phyloP scores from a whole-genome alignment of 108 stramenopile genomes.

The Schizochytrium sp. region DNA sequence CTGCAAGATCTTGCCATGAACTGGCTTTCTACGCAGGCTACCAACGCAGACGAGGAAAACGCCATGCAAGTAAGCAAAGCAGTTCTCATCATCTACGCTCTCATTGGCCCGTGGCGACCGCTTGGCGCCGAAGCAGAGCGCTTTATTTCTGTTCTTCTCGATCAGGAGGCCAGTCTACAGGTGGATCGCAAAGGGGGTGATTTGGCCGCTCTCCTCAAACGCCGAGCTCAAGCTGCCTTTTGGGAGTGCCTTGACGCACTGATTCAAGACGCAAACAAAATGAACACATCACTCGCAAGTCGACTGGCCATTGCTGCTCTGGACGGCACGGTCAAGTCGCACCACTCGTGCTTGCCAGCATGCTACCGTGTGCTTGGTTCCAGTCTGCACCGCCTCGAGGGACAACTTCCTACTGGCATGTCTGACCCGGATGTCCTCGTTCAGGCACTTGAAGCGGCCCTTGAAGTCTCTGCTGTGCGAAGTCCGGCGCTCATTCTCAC shows the following conservation, averaged over 20 bases:
- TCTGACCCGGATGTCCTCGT: not conserved
- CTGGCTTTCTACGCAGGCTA: no score
- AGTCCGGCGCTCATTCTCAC: not conserved
- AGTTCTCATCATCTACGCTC: no score
- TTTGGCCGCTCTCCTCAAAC: not conserved
- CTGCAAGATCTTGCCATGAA: no score
- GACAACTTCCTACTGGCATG: not conserved
- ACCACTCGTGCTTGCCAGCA: not conserved
- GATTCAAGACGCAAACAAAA: not conserved
- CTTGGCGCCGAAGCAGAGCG: no score
- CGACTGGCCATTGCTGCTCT: not conserved
- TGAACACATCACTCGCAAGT: not conserved
- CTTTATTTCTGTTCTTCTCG: not conserved
- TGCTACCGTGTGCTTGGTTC: not conserved
- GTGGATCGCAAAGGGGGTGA: not conserved
- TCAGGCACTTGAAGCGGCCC: not conserved
- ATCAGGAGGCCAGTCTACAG: not conserved
- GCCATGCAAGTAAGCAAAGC: no score
- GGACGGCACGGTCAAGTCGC: not conserved
- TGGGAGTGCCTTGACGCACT: not conserved
- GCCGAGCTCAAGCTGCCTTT: not conserved
- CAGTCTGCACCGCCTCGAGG: not conserved
- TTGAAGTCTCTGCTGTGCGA: not conserved
- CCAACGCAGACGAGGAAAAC: no score
- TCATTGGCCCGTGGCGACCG: no score